Percentiles rank a stretch among this genome's conserved stretches.
phyloP scores from a whole-genome alignment of 2,329 filamentous ascomycete genomes.

The Colletotrichum godetiae region DNA sequence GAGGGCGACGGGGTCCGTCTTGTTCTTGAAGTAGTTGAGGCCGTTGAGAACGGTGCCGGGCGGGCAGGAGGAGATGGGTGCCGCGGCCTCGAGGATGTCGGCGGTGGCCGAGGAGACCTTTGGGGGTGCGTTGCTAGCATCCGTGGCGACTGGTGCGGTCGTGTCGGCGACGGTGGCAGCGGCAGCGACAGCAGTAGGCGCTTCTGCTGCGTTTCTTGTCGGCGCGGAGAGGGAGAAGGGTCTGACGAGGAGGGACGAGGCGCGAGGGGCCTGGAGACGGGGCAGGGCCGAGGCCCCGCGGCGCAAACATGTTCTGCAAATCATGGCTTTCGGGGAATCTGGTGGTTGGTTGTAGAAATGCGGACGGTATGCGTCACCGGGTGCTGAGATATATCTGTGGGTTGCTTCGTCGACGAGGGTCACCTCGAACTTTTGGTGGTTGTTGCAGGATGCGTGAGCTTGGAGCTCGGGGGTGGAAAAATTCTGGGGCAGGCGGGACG shows the following conservation, averaged over 20 bases:
- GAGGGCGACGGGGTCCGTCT: constrained; percentile 77
- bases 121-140: constrained; percentile 41
- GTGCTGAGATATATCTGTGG: background rate
- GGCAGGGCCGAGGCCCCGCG: constrained; percentile 49
- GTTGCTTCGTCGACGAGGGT: background rate
- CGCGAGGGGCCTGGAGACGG: constrained; percentile 38
- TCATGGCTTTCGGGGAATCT: constrained; percentile 43
- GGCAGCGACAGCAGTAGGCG: constrained; percentile 24
- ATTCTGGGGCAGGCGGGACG: constrained; percentile 37
- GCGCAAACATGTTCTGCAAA: constrained; percentile 62
- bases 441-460: constrained; percentile 32
- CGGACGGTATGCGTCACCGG: background rate
- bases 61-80: constrained; percentile 63
- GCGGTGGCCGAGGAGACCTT: constrained; percentile 47
- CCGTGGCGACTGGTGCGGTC: constrained; percentile 35
- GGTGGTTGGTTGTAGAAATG: background rate
- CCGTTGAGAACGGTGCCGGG: constrained; percentile 79
- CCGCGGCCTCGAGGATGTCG: constrained; percentile 42
- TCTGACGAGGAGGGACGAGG: constrained; percentile 41
- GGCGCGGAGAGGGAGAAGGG: constrained; percentile 53
- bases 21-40: constrained; percentile 81
- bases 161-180: constrained; percentile 41
- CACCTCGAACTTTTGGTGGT: constrained; percentile 6
- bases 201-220: constrained; percentile 25
- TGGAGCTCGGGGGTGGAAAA: constrained; percentile 30